Base-by-base conservation (phyloP, 352 stramenopile species). In the Globisporangium canariense region DNA sequence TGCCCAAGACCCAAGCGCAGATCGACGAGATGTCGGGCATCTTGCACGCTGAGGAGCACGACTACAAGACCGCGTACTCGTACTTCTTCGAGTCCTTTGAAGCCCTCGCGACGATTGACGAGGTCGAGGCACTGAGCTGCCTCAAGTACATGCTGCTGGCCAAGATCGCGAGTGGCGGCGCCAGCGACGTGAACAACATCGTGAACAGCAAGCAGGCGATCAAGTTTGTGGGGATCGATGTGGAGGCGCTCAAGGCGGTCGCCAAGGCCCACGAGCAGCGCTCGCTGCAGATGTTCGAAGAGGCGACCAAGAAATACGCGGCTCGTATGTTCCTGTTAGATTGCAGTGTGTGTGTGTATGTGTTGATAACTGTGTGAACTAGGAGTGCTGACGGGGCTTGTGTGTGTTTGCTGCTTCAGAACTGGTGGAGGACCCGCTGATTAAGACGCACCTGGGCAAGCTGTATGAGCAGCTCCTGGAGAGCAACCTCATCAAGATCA, bases 71-170 rank as follows among this genome's bases (percentile, higher is more conserved):
- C 18, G 94, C 97, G 11, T 99, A 99, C 75, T 99, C 97, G 51
- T 99, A 99, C 88, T 99, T 99, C 78, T 97, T 99, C 59, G 98
- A 99, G 70, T 85, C 92, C 0, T 98, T 98, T 62, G 96, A 98
- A 74, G 96, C 95, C 7, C 98, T 99, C 52, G 89, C 97, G 57
- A 85, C 86, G 46, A 73, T 98, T 14, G 94, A 98, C 71, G 82
- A 97, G 58, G 69, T 74, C 18, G 83, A 93, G 34, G 83, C 87
- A 20, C 69, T 96, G 32, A 78, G 78, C 40, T 98, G 91, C 62
- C 81, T 99, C 43, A 98, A 99, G 86, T 99, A 99, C 78, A 99
- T 99, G 97, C 88, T 99, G 74, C 84, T 99, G 3, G 96, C 92
- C 70, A 97, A 97, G 71, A 90, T 99, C 65, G 81, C 98, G 14